Percentiles rank a stretch among this genome's conserved stretches.
Evolutionary conservation across 805 yeast species (phyloP).

Genomic region (Maudiozyma pseudohumilis): DNA sequence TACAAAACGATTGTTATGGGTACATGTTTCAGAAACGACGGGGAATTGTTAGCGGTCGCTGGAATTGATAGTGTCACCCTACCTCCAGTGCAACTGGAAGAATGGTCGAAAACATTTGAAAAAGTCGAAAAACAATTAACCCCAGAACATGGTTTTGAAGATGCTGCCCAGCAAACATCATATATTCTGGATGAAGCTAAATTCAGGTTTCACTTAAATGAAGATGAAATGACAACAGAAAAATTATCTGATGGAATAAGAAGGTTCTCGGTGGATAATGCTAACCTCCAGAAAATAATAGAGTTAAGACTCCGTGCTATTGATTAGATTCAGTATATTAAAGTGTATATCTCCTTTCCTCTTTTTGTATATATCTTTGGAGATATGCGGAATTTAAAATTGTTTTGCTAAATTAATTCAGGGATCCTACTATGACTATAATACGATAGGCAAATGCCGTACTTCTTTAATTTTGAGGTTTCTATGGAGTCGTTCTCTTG

Average conservation of each 20-base stretch:
- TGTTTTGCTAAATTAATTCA: no score
- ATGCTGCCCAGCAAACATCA: constrained; percentile 53
- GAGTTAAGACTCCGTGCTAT: background rate
- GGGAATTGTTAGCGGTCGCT: constrained; percentile 90
- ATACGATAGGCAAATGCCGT: constrained; percentile 1
- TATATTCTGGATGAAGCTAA: constrained; percentile 76
- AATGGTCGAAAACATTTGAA: constrained; percentile 65
- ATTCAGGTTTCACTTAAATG: constrained; percentile 86
- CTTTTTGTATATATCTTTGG: no score
- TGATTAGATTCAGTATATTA: background rate
- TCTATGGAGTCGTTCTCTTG: background rate
- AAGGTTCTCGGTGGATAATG: constrained; percentile 89
- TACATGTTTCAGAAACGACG: constrained; percentile 94
- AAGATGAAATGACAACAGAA: constrained; percentile 98
- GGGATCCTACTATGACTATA: no score
- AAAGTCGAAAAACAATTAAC: constrained; percentile 67
- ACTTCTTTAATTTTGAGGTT: background rate
- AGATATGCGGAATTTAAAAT: no score
- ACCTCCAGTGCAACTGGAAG: constrained; percentile 83
- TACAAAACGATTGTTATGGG: constrained; percentile 99
- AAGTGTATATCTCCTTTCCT: no score
- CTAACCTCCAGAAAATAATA: constrained; percentile 60
- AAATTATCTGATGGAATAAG: constrained; percentile 97
- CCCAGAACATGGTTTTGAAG: constrained; percentile 44
- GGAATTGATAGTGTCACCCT: constrained; percentile 94